Percentiles rank a stretch among this genome's conserved stretches.
These are phyloP conservation scores for Pythium vanterpoolii DNA, from an alignment of 352 stramenopile species.

Conservation along the genomic window DNA sequence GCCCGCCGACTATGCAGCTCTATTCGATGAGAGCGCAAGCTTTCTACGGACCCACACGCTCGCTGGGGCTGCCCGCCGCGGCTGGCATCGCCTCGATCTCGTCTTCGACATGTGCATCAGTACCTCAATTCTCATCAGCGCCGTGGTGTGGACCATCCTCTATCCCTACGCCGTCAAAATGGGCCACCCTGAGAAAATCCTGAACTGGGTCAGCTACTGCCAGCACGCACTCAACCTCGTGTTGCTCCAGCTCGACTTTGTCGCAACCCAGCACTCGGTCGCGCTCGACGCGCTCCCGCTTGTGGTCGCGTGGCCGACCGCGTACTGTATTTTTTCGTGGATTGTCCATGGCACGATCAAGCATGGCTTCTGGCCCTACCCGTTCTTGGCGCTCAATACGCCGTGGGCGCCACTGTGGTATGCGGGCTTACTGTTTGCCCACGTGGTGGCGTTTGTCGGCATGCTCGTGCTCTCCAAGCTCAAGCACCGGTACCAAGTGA, in stretches of 20 bases:
- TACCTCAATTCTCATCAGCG: constrained; percentile 60
- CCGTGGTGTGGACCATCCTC: constrained; percentile 74
- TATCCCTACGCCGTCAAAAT: constrained; percentile 56
- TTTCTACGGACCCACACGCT: constrained; percentile 11
- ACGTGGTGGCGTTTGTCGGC: constrained; percentile 36
- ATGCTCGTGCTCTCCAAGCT: constrained; percentile 46
- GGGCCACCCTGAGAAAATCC: constrained; percentile 43
- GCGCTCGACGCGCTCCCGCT: constrained; percentile 56
- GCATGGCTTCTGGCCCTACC: constrained; percentile 77
- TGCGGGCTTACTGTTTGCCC: constrained; percentile 45
- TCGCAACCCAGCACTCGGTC: constrained; percentile 43
- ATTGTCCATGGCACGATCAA: constrained; percentile 66
- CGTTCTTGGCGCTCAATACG: constrained; percentile 71
- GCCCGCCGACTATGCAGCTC: constrained; percentile 30
- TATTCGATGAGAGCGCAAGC: constrained; percentile 39
- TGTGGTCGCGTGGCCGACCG: constrained; percentile 52
- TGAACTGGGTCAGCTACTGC: constrained; percentile 80
- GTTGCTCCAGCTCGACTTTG: constrained; percentile 68
- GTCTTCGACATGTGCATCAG: constrained; percentile 67
- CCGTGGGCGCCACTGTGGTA: constrained; percentile 76
- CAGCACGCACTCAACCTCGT: constrained; percentile 74
- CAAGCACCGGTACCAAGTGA: constrained; percentile 24
- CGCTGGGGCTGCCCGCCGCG: constrained; percentile 18
- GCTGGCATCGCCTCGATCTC: constrained; percentile 59
- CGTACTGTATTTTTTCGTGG: constrained; percentile 76